These are phyloP conservation scores for Gleditsia sinensis DNA, from an alignment of 306 rosid species.

Conservation along the genomic window DNA sequence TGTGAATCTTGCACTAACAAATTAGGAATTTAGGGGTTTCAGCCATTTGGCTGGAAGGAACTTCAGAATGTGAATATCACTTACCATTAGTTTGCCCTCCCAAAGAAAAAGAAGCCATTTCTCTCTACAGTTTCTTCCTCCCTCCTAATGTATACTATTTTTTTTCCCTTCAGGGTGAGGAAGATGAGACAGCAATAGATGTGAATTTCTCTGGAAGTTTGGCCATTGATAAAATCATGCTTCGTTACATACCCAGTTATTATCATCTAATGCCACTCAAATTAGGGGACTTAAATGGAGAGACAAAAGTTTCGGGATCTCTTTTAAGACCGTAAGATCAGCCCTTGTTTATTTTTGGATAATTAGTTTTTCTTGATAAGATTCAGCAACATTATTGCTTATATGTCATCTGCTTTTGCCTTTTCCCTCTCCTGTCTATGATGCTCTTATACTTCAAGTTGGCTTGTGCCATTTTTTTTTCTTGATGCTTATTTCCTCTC, in stretches of 20 bases:
- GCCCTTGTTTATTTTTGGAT: conserved; percentile 16
- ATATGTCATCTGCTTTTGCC: conserved; percentile 30
- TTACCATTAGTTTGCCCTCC: not conserved
- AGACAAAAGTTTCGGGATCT: conserved; percentile 83
- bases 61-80: conserved; percentile 19
- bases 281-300: conserved; percentile 80
- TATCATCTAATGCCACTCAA: conserved; percentile 65
- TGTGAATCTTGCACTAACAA: conserved; percentile 3
- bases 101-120: not conserved
- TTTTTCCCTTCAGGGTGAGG: conserved; percentile 75
- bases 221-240: conserved; percentile 72
- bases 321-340: conserved; percentile 82
- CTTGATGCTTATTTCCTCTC: not conserved
- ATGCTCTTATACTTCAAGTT: conserved; percentile 38
- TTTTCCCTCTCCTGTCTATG: not conserved
- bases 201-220: conserved; percentile 84
- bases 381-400: conserved; percentile 22
- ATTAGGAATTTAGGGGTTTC: conserved; percentile 7
- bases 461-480: conserved; percentile 16
- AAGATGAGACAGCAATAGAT: conserved; percentile 87
- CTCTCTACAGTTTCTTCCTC: conserved; percentile 5
- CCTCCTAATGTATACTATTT: conserved; percentile 27
- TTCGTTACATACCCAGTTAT: conserved; percentile 75
- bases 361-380: too few relatives aligned
- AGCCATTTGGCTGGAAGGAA: conserved; percentile 23